phyloP scores from a whole-genome alignment of 2,329 filamentous ascomycete species.

The Talaromyces sp. region DNA sequence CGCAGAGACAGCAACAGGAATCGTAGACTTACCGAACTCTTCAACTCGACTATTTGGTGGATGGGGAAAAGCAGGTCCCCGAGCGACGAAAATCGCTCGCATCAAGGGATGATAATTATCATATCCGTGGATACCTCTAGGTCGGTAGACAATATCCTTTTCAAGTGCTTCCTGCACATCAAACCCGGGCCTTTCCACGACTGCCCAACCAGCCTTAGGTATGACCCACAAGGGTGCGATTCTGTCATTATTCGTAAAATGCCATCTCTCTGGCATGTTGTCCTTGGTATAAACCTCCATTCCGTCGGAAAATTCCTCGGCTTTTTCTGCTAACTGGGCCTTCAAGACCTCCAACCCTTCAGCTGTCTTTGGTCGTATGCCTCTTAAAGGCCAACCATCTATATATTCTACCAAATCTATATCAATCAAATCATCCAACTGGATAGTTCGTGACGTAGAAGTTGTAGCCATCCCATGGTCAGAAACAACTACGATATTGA shows the following conservation, averaged over 20 bases:
- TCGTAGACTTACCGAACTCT: conserved; percentile 70
- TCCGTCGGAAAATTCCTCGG: conserved; percentile 57
- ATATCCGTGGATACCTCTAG: conserved; percentile 86
- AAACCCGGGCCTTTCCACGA: conserved; percentile 78
- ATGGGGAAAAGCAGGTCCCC: conserved; percentile 90
- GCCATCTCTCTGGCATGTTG: conserved; percentile 89
- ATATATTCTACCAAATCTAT: conserved; percentile 73
- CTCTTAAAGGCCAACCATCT: conserved; percentile 93
- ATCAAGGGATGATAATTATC: conserved; percentile 93
- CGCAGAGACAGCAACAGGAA: neutral
- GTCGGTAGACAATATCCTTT: conserved; percentile 69
- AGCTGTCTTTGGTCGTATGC: conserved; percentile 74
- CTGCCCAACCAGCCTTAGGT: conserved; percentile 87
- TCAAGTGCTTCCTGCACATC: conserved; percentile 66
- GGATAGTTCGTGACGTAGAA: conserved; percentile 73
- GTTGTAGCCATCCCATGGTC: conserved; percentile 99
- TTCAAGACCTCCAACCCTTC: conserved; percentile 68
- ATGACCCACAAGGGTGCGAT: conserved; percentile 96
- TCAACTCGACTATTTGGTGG: conserved; percentile 74
- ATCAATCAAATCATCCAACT: conserved; percentile 87
- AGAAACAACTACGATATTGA: conserved; percentile 94
- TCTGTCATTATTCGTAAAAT: conserved; percentile 81
- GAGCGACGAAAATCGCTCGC: conserved; percentile 90
- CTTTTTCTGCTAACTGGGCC: conserved; percentile 55
- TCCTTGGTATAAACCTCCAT: conserved; percentile 83